These are phyloP conservation scores for Cephalotrichum gorgonifer DNA, from an alignment of 2,329 filamentous ascomycete genomes.

Conservation along the genomic window DNA sequence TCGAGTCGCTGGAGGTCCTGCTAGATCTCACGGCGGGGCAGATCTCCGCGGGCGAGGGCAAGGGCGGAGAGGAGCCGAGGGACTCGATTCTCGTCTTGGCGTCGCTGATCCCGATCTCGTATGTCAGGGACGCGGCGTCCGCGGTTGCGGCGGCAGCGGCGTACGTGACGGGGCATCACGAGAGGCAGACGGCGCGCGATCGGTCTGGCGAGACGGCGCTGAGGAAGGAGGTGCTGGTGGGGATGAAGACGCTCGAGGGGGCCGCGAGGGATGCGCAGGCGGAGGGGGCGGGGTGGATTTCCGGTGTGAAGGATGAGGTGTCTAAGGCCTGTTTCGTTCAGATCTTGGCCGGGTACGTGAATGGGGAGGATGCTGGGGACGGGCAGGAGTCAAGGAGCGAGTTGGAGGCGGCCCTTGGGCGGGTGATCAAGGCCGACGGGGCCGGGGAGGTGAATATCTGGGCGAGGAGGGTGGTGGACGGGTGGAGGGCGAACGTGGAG, in stretches of 20 bases:
- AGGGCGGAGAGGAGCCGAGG: background rate
- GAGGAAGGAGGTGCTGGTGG: constrained; percentile 23
- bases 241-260: constrained; percentile 21
- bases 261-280: constrained; percentile 19
- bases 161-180: constrained; percentile 24
- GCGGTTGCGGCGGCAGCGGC: constrained; percentile 20
- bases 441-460: constrained; percentile 6
- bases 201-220: constrained; percentile 13
- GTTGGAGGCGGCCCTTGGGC: constrained; percentile 67
- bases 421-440: constrained; percentile 34
- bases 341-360: constrained; percentile 17
- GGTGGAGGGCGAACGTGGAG: constrained; percentile 14
- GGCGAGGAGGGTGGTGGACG: constrained; percentile 12
- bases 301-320: constrained; percentile 18
- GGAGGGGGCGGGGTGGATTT: constrained; percentile 19
- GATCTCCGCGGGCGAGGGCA: background rate
- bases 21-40: constrained; percentile 3
- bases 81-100: constrained; percentile 7
- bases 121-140: constrained; percentile 25
- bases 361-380: constrained; percentile 82
- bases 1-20: constrained; percentile 4
- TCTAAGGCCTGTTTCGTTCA: constrained; percentile 15
- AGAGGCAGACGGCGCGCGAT: constrained; percentile 26
- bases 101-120: constrained; percentile 23
- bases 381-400: constrained; percentile 53